Evolutionary conservation across 2,329 filamentous ascomycete genomes (phyloP).

Genomic region (Aspergillus persii): DNA sequence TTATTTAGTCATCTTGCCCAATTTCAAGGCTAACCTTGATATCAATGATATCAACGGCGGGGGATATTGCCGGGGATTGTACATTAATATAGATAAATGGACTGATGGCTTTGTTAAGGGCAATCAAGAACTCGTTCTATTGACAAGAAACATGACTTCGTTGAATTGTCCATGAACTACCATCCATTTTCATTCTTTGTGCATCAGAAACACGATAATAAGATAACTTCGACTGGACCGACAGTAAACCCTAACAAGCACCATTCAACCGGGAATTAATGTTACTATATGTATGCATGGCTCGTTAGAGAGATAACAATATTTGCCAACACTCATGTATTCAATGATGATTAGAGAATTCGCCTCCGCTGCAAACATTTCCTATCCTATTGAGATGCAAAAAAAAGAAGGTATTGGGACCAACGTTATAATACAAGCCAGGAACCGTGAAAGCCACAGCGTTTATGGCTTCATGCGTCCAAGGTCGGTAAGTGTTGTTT

Average conservation of each 20-base stretch:
- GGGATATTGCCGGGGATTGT: background rate
- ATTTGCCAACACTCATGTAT: background rate
- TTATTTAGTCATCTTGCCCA: background rate
- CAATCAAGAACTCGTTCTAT: too few relatives aligned
- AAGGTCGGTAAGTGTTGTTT: background rate
- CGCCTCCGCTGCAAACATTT: background rate
- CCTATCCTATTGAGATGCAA: background rate
- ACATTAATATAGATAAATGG: background rate
- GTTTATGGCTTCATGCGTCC: background rate
- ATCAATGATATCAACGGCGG: background rate
- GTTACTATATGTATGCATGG: background rate
- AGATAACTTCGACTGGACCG: background rate
- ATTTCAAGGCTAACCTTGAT: background rate
- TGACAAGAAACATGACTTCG: too few relatives aligned
- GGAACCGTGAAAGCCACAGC: too few relatives aligned
- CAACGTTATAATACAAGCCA: background rate
- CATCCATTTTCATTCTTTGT: too few relatives aligned
- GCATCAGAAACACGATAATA: background rate
- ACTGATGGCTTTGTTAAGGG: background rate
- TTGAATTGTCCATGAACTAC: too few relatives aligned
- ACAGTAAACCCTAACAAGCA: background rate
- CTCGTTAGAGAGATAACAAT: background rate
- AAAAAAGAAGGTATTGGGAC: background rate
- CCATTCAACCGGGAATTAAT: background rate
- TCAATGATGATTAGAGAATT: background rate